These are phyloP conservation scores for Xylariomycetidae sp. DNA, from an alignment of 2,329 filamentous ascomycete species.

Conservation along the genomic window DNA sequence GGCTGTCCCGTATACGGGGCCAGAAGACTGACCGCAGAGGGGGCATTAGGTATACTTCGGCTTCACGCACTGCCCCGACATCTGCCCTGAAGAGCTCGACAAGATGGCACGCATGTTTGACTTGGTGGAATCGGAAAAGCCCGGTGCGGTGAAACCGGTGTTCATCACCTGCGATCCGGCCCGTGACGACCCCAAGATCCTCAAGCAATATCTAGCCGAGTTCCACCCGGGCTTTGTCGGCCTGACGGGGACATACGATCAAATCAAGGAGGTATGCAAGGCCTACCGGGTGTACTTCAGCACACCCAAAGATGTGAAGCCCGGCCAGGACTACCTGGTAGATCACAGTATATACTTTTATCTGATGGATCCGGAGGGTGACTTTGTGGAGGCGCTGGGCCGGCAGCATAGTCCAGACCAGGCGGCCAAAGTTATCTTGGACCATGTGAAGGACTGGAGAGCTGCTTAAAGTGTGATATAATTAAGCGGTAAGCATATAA, in stretches of 20 bases:
- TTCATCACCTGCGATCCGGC: constrained; percentile 96
- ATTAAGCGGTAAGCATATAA: too few relatives aligned
- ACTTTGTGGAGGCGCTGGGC: constrained; percentile 96
- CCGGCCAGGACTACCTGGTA: constrained; percentile 93
- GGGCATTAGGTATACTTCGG: constrained; percentile 90
- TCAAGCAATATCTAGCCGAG: constrained; percentile 82
- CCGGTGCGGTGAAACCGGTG: constrained; percentile 62
- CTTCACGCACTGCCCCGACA: constrained; percentile 97
- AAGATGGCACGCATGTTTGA: constrained; percentile 99
- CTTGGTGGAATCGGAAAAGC: constrained; percentile 49
- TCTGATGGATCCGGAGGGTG: constrained; percentile 95
- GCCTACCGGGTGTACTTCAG: constrained; percentile 96
- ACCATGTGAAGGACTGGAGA: constrained; percentile 70
- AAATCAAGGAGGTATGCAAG: constrained; percentile 93
- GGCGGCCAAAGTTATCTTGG: constrained; percentile 76
- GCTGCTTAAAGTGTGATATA: too few relatives aligned
- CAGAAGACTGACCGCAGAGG: too few relatives aligned
- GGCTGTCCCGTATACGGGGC: too few relatives aligned
- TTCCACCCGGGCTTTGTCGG: constrained; percentile 86
- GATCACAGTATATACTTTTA: constrained; percentile 99
- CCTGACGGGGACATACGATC: constrained; percentile 86
- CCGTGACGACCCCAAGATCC: constrained; percentile 78
- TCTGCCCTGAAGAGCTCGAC: constrained; percentile 97
- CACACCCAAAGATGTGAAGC: constrained; percentile 81
- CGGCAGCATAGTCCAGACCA: constrained; percentile 88